A percentile compares a stretch with the other conserved stretches of the same genome.
Conservation (phyloP, 2,329 filamentous ascomycete species). For the Penicillium frequentans region DNA sequence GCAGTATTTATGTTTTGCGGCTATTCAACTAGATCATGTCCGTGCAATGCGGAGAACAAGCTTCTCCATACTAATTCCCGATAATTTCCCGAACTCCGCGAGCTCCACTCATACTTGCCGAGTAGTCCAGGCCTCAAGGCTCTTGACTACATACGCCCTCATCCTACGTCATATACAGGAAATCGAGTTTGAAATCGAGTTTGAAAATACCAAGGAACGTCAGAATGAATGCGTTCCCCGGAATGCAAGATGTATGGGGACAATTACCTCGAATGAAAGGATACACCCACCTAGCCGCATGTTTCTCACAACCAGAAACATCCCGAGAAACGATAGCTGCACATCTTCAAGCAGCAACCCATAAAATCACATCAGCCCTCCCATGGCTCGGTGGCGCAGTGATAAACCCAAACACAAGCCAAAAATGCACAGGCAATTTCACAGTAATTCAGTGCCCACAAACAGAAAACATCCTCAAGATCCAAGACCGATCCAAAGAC, state of each 20-base stretch:
- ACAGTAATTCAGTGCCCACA: neutral
- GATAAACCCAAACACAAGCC: conserved; percentile 15
- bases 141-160: too few species aligned
- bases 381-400: conserved; percentile 27
- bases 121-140: too few species aligned
- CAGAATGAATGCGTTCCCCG: conserved; percentile 1
- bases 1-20: neutral
- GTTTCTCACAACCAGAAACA: neutral
- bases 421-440: conserved; percentile 3
- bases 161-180: too few species aligned
- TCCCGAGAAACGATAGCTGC: conserved; percentile 5
- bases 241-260: conserved; percentile 13
- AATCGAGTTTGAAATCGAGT: too few species aligned
- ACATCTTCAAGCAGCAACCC: conserved; percentile 10
- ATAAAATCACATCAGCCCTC: conserved; percentile 10
- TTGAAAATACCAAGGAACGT: neutral
- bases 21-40: too few species aligned
- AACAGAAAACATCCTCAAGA: conserved; percentile 1
- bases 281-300: conserved; percentile 17
- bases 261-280: conserved; percentile 17
- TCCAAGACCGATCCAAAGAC: conserved; percentile 5
- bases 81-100: neutral
- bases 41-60: neutral
- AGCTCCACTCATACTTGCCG: neutral
- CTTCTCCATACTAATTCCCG: neutral